Evolutionary conservation across 2,329 filamentous ascomycete species (phyloP).

Genomic region (Claviceps pazoutovae): DNA sequence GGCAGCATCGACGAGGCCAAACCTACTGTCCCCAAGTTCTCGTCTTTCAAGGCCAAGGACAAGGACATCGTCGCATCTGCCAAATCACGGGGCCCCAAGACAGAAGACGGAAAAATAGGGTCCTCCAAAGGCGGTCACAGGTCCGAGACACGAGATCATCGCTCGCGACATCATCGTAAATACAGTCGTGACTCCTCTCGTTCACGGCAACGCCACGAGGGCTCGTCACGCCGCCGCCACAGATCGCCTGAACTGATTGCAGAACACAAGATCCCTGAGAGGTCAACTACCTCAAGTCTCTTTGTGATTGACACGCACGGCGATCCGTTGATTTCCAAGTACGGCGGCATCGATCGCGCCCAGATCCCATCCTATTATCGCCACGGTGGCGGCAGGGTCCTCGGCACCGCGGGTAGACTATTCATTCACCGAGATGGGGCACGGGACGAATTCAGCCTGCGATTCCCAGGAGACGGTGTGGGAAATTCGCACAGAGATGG

Average conservation of each 20-base stretch:
- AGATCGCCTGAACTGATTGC: neutral
- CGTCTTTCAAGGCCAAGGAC: conserved; percentile 50
- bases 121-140: conserved; percentile 1
- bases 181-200: neutral
- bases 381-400: conserved; percentile 50
- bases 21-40: conserved; percentile 46
- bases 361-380: conserved; percentile 59
- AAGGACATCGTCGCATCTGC: conserved; percentile 22
- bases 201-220: neutral
- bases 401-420: conserved; percentile 48
- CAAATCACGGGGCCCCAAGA: conserved; percentile 5
- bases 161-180: conserved; percentile 1
- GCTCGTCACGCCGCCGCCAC: neutral
- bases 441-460: conserved; percentile 39
- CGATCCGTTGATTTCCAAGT: conserved; percentile 60
- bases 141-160: conserved; percentile 5
- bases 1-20: conserved; percentile 10
- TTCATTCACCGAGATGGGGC: conserved; percentile 54
- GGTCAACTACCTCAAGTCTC: conserved; percentile 10
- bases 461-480: conserved; percentile 27
- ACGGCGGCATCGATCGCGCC: conserved; percentile 55
- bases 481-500: conserved; percentile 29
- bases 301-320: conserved; percentile 61
- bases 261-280: neutral
- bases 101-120: conserved; percentile 10